Conservation (phyloP, 371 early-diverging fungal species). For the Chytridiales sp. region DNA sequence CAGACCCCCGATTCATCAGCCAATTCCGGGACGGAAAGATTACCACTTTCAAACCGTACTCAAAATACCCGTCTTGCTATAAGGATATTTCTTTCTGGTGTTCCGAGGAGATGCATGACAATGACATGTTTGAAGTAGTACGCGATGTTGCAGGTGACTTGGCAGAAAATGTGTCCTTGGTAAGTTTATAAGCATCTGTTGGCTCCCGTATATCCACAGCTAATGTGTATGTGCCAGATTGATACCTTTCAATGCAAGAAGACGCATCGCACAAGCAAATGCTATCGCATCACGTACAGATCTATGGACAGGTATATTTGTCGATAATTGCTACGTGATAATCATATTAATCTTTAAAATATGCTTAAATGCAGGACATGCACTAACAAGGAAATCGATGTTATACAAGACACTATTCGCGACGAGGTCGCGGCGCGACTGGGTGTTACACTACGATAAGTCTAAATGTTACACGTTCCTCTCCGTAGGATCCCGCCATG, state of each 20-base stretch:
- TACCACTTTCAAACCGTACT: constrained; percentile 70
- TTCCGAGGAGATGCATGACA: constrained; percentile 75
- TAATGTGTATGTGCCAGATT: constrained; percentile 49
- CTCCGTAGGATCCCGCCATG: constrained; percentile 23
- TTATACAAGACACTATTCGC: constrained; percentile 79
- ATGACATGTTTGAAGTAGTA: constrained; percentile 90
- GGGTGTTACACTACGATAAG: constrained; percentile 69
- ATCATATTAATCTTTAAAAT: too few species aligned
- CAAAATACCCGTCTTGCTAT: constrained; percentile 78
- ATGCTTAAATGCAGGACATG: constrained; percentile 79
- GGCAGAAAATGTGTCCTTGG: constrained; percentile 84
- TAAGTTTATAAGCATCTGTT: constrained; percentile 33
- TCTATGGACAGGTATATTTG: constrained; percentile 68
- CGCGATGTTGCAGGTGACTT: constrained; percentile 91
- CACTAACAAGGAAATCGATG: constrained; percentile 92
- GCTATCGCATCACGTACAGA: constrained; percentile 92
- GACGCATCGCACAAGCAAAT: constrained; percentile 73
- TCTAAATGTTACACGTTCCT: constrained; percentile 11
- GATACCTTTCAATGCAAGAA: constrained; percentile 89
- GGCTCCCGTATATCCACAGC: not conserved
- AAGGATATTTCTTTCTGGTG: constrained; percentile 96
- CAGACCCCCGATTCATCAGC: constrained; percentile 80
- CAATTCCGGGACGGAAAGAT: constrained; percentile 74
- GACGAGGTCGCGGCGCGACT: constrained; percentile 62
- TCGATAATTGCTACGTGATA: too few species aligned